phyloP scores from a whole-genome alignment of 2,329 filamentous ascomycete genomes.

The Diplodia scrobiculata region DNA sequence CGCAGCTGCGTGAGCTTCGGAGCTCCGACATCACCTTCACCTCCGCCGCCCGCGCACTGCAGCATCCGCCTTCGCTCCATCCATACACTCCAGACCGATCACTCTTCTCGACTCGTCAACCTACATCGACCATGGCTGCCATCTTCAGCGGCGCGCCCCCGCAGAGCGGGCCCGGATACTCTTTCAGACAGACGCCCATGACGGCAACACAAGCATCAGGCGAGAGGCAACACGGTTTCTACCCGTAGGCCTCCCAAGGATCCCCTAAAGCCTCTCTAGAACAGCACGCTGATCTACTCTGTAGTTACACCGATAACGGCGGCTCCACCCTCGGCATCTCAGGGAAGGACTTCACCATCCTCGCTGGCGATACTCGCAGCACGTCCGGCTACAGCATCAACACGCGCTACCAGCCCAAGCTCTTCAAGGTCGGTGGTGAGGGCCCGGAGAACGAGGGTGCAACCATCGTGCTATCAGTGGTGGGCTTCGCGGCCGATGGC shows the following conservation, averaged over 20 bases:
- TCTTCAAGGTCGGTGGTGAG: constrained; percentile 94
- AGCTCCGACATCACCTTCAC: constrained; percentile 27
- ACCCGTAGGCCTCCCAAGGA: constrained; percentile 68
- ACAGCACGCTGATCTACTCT: constrained; percentile 11
- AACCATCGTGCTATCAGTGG: constrained; percentile 86
- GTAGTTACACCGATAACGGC: constrained; percentile 94
- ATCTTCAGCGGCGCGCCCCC: constrained; percentile 55
- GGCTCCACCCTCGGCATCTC: constrained; percentile 94
- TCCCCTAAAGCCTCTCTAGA: too few relatives aligned
- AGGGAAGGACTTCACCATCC: constrained; percentile 90
- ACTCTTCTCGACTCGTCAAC: neutral
- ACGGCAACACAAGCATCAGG: constrained; percentile 46
- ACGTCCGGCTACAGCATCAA: constrained; percentile 98
- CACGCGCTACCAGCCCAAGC: constrained; percentile 89
- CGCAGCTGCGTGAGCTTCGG: constrained; percentile 29
- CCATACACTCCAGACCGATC: neutral
- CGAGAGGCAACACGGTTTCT: constrained; percentile 76
- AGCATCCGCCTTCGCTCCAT: constrained; percentile 5
- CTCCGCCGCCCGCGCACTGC: constrained; percentile 6
- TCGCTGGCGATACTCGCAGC: constrained; percentile 94
- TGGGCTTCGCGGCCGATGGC: constrained; percentile 93
- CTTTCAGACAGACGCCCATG: constrained; percentile 58
- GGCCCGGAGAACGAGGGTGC: constrained; percentile 72
- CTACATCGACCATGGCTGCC: constrained; percentile 53
- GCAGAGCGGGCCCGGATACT: constrained; percentile 60